Base-by-base conservation (phyloP, 2,329 filamentous ascomycete genomes). In the Gliomastix tumulicola region DNA sequence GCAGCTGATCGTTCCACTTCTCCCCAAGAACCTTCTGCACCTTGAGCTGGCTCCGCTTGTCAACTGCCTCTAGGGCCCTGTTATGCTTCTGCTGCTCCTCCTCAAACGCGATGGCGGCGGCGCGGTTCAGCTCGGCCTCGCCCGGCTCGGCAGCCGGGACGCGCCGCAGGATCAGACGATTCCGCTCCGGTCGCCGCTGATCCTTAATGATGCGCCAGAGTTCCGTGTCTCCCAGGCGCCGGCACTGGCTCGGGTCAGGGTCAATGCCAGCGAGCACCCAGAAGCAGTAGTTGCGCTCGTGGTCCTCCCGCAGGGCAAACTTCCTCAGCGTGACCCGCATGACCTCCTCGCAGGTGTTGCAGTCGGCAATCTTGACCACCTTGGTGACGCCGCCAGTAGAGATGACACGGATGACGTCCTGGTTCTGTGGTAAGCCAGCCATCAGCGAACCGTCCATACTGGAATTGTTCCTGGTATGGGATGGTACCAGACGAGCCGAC, bases 221-320 rank as follows among this genome's bases (percentile, higher is more conserved):
- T 56, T 98, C 92, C 5, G 79, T 82, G 51, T 98, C 92, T 22
- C 82, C 82, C 27, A 97, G 70, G 34, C 86, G 80, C 41, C 88
- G 81, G 56, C 87, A 94, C 53, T 88, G 80, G 34, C 74, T 76
- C 21, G 88, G 83, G 47, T 92, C 83, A 3, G 89, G 82, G 33
- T 96, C 88, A 27, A 88, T 68, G 35, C 89, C 90, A 46, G 87
- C 82, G 40, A 97, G 70, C 2, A 95, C 83, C 69, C 92, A 97
- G 65, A 98, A 97, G 66, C 89, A 96, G 63, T 95, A 97, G 53
- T 94, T 95, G 50, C 88, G 79, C 56, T 92, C 85, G 51, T 96
- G 88, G 44, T 90, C 86, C 54, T 95, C 88, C 17, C 88, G 85
- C 21, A 95, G 73, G 28, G 82, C 80, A 44, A 95, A 86, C 58